A percentile compares a stretch with the other conserved stretches of the same genome.
Conservation (phyloP, 352 stramenopile genomes). For the Phytophthora ramorum region DNA sequence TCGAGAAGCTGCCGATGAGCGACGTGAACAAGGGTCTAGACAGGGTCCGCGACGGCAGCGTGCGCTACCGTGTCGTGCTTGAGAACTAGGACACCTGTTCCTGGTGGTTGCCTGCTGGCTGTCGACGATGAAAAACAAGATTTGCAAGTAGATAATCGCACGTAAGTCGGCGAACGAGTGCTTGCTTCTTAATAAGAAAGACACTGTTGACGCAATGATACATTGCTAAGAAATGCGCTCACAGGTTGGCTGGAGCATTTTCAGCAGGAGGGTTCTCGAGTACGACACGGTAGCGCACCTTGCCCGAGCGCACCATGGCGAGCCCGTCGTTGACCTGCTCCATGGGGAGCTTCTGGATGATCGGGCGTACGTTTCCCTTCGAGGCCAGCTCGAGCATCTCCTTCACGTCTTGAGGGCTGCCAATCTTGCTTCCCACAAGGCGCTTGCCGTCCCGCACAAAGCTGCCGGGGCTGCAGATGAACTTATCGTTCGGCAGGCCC, state of each 20-base stretch:
- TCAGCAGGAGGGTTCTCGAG: constrained; percentile 2
- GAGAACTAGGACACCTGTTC: no score
- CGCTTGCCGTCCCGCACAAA: constrained; percentile 45
- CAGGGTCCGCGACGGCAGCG: no score
- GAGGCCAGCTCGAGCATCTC: constrained; percentile 84
- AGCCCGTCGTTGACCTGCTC: constrained; percentile 43
- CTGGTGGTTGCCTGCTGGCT: no score
- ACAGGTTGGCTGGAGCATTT: background rate
- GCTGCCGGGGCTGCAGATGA: constrained; percentile 39
- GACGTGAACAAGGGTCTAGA: constrained; percentile 42
- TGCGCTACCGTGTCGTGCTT: no score
- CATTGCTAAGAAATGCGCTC: background rate
- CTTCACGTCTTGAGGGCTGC: constrained; percentile 69
- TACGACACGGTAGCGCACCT: constrained; percentile 20
- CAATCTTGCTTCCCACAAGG: constrained; percentile 71
- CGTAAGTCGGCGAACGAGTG: no score
- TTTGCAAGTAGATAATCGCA: no score
- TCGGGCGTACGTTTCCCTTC: constrained; percentile 56
- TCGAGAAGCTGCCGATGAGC: no score
- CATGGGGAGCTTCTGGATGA: constrained; percentile 51
- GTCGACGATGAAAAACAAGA: no score
- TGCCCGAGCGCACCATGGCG: constrained; percentile 33
- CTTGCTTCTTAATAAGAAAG: background rate
- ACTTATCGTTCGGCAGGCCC: constrained; percentile 54
- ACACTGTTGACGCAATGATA: background rate